phyloP scores from a whole-genome alignment of 2,329 filamentous ascomycete species.

The Aspergillus phoenicis region DNA sequence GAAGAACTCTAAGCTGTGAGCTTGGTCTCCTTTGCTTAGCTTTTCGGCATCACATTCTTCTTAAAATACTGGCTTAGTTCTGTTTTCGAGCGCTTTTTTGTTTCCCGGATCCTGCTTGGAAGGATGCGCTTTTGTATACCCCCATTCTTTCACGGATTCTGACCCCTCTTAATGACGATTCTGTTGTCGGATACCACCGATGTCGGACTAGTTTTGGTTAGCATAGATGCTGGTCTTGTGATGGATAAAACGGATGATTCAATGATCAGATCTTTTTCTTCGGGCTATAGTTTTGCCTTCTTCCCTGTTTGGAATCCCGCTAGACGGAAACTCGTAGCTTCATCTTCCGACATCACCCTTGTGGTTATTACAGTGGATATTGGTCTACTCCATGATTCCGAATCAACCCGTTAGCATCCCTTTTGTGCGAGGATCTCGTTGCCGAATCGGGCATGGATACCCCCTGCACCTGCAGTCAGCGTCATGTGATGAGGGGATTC shows the following conservation, averaged over 20 bases:
- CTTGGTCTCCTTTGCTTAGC: not conserved
- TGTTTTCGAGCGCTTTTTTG: constrained; percentile 26
- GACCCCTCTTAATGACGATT: constrained; percentile 20
- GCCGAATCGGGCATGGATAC: not conserved
- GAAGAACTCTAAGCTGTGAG: constrained; percentile 40
- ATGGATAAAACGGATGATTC: constrained; percentile 21
- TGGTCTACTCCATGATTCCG: not conserved
- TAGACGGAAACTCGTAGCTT: too few species aligned
- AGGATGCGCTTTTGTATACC: constrained; percentile 28
- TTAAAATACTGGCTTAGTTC: constrained; percentile 20
- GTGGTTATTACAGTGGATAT: too few species aligned
- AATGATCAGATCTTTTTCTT: constrained; percentile 9
- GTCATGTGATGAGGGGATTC: not conserved
- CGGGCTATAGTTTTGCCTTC: not conserved
- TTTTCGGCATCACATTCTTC: constrained; percentile 3
- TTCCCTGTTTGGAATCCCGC: not conserved
- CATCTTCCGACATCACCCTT: too few species aligned
- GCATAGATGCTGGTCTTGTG: constrained; percentile 12
- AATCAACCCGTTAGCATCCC: not conserved
- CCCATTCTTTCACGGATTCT: constrained; percentile 21
- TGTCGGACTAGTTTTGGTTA: constrained; percentile 16
- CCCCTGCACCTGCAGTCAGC: not conserved
- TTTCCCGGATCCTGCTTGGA: constrained; percentile 19
- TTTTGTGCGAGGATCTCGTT: not conserved
- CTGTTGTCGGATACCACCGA: constrained; percentile 17